These are phyloP conservation scores for Clarkia xantiana DNA, from an alignment of 345 rosid genomes.

Conservation along the genomic window DNA sequence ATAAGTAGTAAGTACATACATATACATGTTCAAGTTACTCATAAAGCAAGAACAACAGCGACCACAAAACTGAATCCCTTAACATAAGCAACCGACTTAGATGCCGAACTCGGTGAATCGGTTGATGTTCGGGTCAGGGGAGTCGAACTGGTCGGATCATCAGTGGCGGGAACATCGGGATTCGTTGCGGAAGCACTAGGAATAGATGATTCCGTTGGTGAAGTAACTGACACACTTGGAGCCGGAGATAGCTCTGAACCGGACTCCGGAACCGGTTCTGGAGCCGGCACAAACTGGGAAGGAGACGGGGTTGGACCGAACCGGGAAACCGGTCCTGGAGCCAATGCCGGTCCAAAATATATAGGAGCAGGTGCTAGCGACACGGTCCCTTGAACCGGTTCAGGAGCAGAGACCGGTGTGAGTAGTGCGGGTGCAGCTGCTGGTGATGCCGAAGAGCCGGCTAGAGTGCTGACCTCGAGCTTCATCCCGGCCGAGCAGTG, in stretches of 20 bases:
- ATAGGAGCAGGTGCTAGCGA: too few species aligned
- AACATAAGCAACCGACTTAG: too few species aligned
- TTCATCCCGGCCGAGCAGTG: slow-evolving; percentile 16
- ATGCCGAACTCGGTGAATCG: too few species aligned
- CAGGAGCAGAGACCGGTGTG: not conserved
- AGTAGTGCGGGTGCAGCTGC: too few species aligned
- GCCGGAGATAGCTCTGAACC: slow-evolving; percentile 1
- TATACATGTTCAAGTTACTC: too few species aligned
- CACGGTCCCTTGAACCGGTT: not conserved
- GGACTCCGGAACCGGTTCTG: not conserved
- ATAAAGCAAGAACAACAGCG: too few species aligned
- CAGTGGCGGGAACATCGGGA: too few species aligned
- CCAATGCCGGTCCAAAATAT: not conserved
- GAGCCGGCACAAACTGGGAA: not conserved
- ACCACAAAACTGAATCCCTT: too few species aligned
- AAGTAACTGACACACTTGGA: slow-evolving; percentile 1
- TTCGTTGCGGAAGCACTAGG: not conserved
- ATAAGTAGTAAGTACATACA: too few species aligned
- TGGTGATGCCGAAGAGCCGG: not conserved
- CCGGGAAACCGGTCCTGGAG: not conserved
- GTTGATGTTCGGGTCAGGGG: too few species aligned
- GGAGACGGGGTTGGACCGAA: not conserved
- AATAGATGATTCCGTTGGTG: not conserved
- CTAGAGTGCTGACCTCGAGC: slow-evolving; percentile 8
- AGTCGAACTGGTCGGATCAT: too few species aligned